Conservation (phyloP, 495 filamentous ascomycete genomes). For the Penicillium subrubescens region DNA sequence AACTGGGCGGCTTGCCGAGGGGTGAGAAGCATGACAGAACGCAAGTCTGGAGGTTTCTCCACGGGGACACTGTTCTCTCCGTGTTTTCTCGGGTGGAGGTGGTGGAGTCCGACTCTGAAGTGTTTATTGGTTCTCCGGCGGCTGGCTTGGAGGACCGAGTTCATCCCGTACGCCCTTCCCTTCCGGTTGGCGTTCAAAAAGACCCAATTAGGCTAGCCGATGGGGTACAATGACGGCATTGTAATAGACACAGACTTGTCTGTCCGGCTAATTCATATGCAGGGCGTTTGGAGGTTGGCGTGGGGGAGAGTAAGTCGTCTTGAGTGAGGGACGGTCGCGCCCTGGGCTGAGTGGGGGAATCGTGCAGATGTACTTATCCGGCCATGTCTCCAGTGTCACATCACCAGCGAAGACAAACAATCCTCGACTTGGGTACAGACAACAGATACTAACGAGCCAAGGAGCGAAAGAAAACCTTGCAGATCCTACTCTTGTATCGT, state of each 20-base stretch:
- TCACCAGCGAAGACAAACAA: not conserved
- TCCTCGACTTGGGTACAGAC: not conserved
- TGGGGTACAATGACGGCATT: not conserved
- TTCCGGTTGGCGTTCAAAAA: not conserved
- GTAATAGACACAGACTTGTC: not conserved
- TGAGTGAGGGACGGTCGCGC: not conserved
- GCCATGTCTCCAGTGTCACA: not conserved
- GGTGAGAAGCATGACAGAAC: not conserved
- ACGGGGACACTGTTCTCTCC: not conserved
- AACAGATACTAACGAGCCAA: not conserved
- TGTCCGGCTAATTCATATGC: not conserved
- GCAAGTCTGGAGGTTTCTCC: conserved; percentile 5
- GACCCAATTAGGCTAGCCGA: not conserved
- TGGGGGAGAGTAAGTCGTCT: not conserved
- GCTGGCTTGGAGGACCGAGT: not conserved
- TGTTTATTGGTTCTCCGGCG: not conserved
- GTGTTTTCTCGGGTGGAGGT: not conserved
- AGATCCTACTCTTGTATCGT: not conserved
- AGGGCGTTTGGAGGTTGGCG: not conserved
- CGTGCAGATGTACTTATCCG: not conserved
- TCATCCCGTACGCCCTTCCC: not conserved
- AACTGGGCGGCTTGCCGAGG: conserved; percentile 9
- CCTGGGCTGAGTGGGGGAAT: not conserved
- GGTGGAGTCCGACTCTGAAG: not conserved
- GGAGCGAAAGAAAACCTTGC: not conserved